These are phyloP conservation scores for Metschnikowia matae DNA, from an alignment of 805 yeast species.

Conservation along the genomic window DNA sequence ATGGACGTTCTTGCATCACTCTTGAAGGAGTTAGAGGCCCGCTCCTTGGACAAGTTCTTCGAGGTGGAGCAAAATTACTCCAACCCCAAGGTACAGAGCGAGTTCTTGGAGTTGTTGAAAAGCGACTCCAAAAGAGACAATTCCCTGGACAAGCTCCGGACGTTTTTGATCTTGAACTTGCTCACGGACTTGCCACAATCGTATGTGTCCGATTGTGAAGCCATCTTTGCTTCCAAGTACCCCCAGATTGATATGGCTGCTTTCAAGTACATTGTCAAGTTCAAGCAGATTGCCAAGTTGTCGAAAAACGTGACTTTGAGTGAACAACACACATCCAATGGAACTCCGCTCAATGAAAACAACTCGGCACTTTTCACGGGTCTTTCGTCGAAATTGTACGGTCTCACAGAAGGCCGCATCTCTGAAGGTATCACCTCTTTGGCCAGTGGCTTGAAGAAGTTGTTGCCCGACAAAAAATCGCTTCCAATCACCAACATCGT, in stretches of 20 bases:
- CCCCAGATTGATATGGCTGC: constrained; percentile 55
- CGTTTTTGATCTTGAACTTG: constrained; percentile 76
- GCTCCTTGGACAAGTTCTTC: constrained; percentile 83
- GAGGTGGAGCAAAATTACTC: constrained; percentile 85
- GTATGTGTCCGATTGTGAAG: constrained; percentile 54
- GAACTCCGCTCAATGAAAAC: constrained; percentile 29
- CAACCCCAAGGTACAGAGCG: constrained; percentile 54
- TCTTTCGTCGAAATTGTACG: constrained; percentile 71
- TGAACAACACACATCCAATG: constrained; percentile 27
- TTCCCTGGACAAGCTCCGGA: constrained; percentile 77
- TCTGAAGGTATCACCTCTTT: constrained; percentile 88
- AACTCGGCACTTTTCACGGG: constrained; percentile 64
- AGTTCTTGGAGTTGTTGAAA: constrained; percentile 56
- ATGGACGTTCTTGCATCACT: constrained; percentile 90
- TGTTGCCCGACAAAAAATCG: constrained; percentile 82
- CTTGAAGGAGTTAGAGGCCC: constrained; percentile 78
- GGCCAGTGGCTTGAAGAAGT: constrained; percentile 80
- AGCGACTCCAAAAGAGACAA: constrained; percentile 53
- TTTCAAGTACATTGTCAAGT: constrained; percentile 68
- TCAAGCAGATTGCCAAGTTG: constrained; percentile 70
- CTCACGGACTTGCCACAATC: constrained; percentile 36
- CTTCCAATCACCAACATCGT: constrained; percentile 88
- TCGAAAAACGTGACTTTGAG: constrained; percentile 18
- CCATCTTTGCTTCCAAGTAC: constrained; percentile 48
- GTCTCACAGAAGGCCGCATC: constrained; percentile 75